A percentile compares a stretch with the other conserved stretches of the same genome.
Evolutionary conservation across 768 basidiomycete genomes (phyloP).

Genomic region (Tephrocybe sp.): DNA sequence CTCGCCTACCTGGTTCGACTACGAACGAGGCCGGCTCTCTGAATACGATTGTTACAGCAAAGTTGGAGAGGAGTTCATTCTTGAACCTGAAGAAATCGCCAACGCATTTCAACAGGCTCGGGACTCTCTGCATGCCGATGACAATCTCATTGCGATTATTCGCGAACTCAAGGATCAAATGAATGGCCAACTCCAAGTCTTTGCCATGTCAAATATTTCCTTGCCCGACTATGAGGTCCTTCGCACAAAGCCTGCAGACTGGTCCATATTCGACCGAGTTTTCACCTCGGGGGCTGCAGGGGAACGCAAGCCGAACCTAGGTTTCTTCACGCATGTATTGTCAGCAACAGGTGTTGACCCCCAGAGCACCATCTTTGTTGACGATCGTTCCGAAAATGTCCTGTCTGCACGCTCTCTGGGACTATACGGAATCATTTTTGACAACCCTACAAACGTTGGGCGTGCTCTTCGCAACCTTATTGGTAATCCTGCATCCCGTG

Average conservation of each 20-base stretch:
- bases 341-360: conserved; percentile 43
- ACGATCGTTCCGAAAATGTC: conserved; percentile 60
- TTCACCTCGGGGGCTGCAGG: conserved; percentile 52
- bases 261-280: conserved; percentile 45
- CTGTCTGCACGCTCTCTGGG: conserved; percentile 56
- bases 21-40: conserved; percentile 45
- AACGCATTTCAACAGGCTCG: conserved; percentile 46
- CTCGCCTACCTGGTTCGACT: conserved; percentile 50
- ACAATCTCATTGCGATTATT: conserved; percentile 44
- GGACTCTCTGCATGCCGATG: conserved; percentile 43
- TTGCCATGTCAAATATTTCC: conserved; percentile 62
- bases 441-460: conserved; percentile 36
- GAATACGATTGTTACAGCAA: conserved; percentile 42
- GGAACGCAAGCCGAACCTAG: conserved; percentile 55
- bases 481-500: conserved; percentile 45
- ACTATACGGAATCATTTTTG: conserved; percentile 52
- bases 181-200: conserved; percentile 35
- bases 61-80: conserved; percentile 37
- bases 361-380: conserved; percentile 48
- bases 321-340: conserved; percentile 51
- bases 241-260: conserved; percentile 43
- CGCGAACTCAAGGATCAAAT: conserved; percentile 41
- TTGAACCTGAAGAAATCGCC: conserved; percentile 37
- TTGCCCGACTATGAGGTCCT: conserved; percentile 47
- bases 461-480: conserved; percentile 46